Evolutionary conservation across 1,284 basidiomycete species (phyloP).

Genomic region (Boletus sp.): DNA sequence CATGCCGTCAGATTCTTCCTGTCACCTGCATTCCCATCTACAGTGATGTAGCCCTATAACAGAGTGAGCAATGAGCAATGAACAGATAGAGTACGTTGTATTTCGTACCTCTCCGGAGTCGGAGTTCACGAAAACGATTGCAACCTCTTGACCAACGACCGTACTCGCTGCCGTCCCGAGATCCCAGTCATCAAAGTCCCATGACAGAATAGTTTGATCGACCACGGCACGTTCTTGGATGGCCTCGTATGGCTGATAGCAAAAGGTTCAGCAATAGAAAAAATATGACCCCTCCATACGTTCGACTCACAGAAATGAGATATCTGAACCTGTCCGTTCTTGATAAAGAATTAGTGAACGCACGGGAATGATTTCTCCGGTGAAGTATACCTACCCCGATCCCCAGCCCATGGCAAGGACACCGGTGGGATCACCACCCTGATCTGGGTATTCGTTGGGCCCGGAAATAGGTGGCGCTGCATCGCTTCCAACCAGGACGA

Average conservation of each 20-base stretch:
- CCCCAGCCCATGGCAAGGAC: constrained; percentile 70
- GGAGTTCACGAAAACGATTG: constrained; percentile 45
- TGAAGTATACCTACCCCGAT: constrained; percentile 44
- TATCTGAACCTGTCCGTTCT: constrained; percentile 45
- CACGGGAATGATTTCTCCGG: background rate
- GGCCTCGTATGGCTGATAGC: constrained; percentile 44
- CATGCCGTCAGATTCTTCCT: constrained; percentile 61
- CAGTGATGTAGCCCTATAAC: constrained; percentile 53
- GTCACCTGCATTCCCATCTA: constrained; percentile 52
- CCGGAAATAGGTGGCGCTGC: constrained; percentile 58
- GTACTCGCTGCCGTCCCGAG: constrained; percentile 32
- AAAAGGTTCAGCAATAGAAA: background rate
- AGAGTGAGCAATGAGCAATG: constrained; percentile 16
- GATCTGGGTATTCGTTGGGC: constrained; percentile 60
- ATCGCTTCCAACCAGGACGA: constrained; percentile 50
- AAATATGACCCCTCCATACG: background rate
- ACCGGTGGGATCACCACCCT: constrained; percentile 52
- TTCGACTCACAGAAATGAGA: constrained; percentile 41
- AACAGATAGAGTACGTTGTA: background rate
- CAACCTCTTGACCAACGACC: constrained; percentile 36
- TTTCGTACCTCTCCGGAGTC: constrained; percentile 42
- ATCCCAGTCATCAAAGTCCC: constrained; percentile 43
- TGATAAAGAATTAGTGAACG: constrained; percentile 2
- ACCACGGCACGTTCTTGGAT: constrained; percentile 38
- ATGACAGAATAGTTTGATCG: constrained; percentile 42